These are phyloP conservation scores for Tulasnella sp. DNA, from an alignment of 768 basidiomycete species.

Conservation along the genomic window DNA sequence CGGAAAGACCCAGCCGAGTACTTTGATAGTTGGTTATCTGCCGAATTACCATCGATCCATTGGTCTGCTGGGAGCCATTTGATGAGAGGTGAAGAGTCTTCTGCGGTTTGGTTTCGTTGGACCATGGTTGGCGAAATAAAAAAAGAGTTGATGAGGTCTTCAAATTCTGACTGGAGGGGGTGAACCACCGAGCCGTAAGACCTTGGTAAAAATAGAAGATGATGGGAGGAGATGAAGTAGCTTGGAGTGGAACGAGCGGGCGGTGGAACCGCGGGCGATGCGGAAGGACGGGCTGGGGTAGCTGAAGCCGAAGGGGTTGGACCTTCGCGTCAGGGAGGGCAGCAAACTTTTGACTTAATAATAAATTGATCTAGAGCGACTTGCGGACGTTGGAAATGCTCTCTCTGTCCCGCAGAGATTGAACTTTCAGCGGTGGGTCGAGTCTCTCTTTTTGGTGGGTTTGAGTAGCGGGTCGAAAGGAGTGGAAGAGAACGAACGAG, in stretches of 20 bases:
- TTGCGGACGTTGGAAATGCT: neutral
- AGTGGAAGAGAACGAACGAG: neutral
- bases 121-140: neutral
- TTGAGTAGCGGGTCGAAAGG: neutral
- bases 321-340: neutral
- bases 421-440: neutral
- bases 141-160: neutral
- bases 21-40: neutral
- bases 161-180: neutral
- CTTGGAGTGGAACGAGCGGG: neutral
- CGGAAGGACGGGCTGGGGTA: neutral
- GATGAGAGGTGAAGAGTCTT: slow-evolving; percentile 18
- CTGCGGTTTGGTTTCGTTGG: slow-evolving; percentile 1
- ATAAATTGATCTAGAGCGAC: no score
- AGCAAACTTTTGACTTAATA: neutral
- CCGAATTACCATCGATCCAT: slow-evolving; percentile 2
- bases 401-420: neutral
- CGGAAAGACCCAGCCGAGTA: slow-evolving; percentile 14
- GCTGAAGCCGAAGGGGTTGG: neutral
- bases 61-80: slow-evolving; percentile 4
- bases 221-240: neutral
- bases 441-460: neutral
- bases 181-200: neutral
- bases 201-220: neutral
- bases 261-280: neutral